Evolutionary conservation across 164 flowering plant species (phyloP).

Genomic region (Dillenia suffruticosa): DNA sequence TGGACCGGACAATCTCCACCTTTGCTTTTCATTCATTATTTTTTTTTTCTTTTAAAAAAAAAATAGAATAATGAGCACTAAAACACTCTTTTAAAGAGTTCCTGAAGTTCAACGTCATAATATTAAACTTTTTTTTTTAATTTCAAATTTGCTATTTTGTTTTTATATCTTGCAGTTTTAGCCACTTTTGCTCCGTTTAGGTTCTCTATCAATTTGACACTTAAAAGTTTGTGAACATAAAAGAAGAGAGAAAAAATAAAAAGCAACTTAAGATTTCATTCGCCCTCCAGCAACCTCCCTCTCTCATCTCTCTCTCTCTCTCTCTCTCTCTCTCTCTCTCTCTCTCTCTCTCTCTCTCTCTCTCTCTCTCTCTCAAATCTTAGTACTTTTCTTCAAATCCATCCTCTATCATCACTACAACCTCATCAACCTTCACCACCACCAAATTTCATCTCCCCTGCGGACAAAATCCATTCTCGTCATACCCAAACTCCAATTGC

Average conservation of each 20-base stretch:
- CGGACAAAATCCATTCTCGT: too few relatives aligned
- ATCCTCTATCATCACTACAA: too few relatives aligned
- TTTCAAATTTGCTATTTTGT: neutral
- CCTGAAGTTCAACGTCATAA: neutral
- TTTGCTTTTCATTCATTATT: neutral
- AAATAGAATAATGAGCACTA: neutral
- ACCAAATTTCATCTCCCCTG: too few relatives aligned
- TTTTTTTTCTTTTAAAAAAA: neutral
- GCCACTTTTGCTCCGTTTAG: neutral
- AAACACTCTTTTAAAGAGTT: neutral
- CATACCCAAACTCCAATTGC: too few relatives aligned
- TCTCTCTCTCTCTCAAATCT: neutral
- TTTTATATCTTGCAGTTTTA: too few relatives aligned
- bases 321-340: neutral
- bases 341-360: neutral
- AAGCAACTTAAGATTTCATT: neutral
- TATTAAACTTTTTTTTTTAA: neutral
- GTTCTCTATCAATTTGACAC: neutral
- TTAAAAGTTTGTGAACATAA: neutral
- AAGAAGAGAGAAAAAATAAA: neutral
- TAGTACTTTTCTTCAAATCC: too few relatives aligned
- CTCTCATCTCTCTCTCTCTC: neutral
- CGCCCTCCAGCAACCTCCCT: neutral
- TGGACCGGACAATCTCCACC: slow-evolving; percentile 15
- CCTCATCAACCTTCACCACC: too few relatives aligned